A percentile compares a stretch with the other conserved stretches of the same genome.
phyloP scores from a whole-genome alignment of 345 rosid species.

The Erysimum cheiranthoides region DNA sequence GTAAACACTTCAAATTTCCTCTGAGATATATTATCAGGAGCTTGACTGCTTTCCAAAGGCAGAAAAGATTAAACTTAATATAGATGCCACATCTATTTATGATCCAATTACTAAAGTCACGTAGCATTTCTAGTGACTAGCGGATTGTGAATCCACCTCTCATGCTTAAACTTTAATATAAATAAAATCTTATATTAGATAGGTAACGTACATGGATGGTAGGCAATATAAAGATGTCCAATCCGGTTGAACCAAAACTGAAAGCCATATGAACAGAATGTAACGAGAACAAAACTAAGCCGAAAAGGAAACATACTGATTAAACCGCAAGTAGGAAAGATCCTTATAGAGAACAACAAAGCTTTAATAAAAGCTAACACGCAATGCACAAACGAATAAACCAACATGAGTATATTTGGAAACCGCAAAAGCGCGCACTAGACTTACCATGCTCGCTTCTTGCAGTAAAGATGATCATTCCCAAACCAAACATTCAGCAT shows the following conservation, averaged over 20 bases:
- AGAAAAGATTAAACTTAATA: no score
- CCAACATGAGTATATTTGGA: neutral
- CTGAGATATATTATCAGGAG: no score
- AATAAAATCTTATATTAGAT: no score
- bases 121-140: no score
- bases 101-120: no score
- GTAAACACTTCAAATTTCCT: no score
- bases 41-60: no score
- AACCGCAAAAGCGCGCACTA: neutral
- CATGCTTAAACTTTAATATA: no score
- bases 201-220: neutral
- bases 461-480: neutral
- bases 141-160: neutral
- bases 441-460: neutral
- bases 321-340: neutral
- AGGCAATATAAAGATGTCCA: neutral
- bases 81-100: no score
- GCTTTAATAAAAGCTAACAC: no score
- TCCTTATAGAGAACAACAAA: neutral
- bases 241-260: neutral
- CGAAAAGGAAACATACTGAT: neutral
- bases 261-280: neutral
- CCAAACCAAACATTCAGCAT: neutral
- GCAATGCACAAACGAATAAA: no score
- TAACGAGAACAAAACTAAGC: neutral